Conservation (phyloP, 1,139 yeast species). For the Diutina rugosa region DNA sequence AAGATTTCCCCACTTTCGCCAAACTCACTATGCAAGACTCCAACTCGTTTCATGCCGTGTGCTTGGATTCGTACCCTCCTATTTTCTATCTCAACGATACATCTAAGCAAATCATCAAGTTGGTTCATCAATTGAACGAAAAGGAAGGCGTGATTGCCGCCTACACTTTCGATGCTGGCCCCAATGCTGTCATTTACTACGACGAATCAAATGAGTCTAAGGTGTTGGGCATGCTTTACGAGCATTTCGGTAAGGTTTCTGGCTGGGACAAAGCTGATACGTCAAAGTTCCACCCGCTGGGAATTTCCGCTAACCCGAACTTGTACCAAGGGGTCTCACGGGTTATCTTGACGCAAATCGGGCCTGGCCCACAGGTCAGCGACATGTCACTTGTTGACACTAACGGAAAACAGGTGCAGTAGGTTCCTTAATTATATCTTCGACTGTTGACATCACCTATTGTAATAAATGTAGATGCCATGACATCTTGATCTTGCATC, state of each 20-base stretch:
- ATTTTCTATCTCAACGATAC: slow-evolving; percentile 91
- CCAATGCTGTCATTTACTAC: slow-evolving; percentile 92
- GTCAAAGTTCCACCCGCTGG: slow-evolving; percentile 17
- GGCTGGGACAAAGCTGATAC: slow-evolving; percentile 53
- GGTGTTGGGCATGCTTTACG: slow-evolving; percentile 49
- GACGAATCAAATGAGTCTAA: slow-evolving; percentile 55
- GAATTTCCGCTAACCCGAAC: slow-evolving; percentile 29
- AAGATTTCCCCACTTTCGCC: slow-evolving; percentile 72
- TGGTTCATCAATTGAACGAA: slow-evolving; percentile 69
- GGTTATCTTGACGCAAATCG: slow-evolving; percentile 74
- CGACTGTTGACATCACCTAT: too few species aligned
- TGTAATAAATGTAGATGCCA: neutral
- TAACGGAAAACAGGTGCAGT: neutral
- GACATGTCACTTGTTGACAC: slow-evolving; percentile 31
- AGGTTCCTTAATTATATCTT: too few species aligned
- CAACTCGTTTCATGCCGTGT: slow-evolving; percentile 93
- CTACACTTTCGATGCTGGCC: slow-evolving; percentile 98
- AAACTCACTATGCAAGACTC: slow-evolving; percentile 92
- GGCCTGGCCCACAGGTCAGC: slow-evolving; percentile 69
- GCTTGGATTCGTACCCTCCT: slow-evolving; percentile 92
- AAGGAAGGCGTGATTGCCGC: slow-evolving; percentile 68
- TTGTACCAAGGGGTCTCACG: slow-evolving; percentile 63
- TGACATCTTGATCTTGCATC: neutral
- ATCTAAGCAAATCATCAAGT: slow-evolving; percentile 76
- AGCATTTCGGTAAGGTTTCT: slow-evolving; percentile 39